A percentile compares a stretch with the other conserved stretches of the same genome.
Evolutionary conservation across 2,329 filamentous ascomycete species (phyloP).

Genomic region (Graphilbum ipis-grandicollis): DNA sequence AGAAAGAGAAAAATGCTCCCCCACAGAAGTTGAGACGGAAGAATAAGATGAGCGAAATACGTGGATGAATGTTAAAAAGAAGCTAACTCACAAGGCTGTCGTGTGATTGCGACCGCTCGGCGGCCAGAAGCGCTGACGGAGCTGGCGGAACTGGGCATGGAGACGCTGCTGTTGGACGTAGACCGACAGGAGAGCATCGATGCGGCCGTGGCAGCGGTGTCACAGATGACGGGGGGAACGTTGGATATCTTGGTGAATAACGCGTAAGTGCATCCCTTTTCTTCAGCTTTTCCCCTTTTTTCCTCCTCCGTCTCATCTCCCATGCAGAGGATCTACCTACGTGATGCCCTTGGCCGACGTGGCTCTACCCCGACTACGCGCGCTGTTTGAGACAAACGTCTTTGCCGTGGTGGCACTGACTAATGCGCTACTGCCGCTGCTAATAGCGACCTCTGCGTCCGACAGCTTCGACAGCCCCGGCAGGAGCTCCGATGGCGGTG

Average conservation of each 20-base stretch:
- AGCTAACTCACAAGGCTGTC: conserved; percentile 16
- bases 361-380: conserved; percentile 28
- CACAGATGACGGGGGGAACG: conserved; percentile 20
- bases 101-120: conserved; percentile 22
- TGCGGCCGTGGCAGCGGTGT: conserved; percentile 15
- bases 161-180: conserved; percentile 14
- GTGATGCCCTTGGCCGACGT: conserved; percentile 33
- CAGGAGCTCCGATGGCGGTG: too few relatives aligned
- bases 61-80: not conserved
- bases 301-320: not conserved
- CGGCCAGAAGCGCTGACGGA: conserved; percentile 16
- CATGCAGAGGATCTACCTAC: conserved; percentile 16
- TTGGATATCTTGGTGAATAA: conserved; percentile 44
- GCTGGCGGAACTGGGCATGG: conserved; percentile 11
- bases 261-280: too few relatives aligned
- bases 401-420: conserved; percentile 37
- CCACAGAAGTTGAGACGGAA: too few relatives aligned
- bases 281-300: too few relatives aligned
- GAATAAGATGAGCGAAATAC: not conserved
- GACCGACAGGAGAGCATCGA: conserved; percentile 13
- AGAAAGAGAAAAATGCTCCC: too few relatives aligned
- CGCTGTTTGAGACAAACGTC: conserved; percentile 38
- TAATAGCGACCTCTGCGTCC: conserved; percentile 30
- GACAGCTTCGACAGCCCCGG: too few relatives aligned
- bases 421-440: conserved; percentile 27